phyloP scores from a whole-genome alignment of 306 rosid genomes.

The Quercus engelmannii region DNA sequence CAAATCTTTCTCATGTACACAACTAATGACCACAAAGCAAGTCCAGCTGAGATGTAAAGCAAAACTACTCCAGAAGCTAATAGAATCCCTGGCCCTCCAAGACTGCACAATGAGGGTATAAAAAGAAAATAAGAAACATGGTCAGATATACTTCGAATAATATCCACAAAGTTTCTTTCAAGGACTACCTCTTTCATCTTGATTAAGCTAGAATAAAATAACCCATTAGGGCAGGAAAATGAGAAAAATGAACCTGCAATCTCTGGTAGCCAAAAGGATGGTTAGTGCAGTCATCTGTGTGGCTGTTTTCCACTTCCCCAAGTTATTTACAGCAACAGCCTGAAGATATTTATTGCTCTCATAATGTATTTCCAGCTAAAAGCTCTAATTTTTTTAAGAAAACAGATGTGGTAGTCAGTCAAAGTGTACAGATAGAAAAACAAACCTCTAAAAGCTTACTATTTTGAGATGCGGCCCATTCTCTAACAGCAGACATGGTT shows the following conservation, averaged over 20 bases:
- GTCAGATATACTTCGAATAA: conserved; percentile 22
- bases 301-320: conserved; percentile 99
- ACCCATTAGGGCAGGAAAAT: background rate
- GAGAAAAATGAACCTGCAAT: conserved; percentile 56
- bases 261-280: conserved; percentile 85
- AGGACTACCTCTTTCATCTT: background rate
- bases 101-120: conserved; percentile 37
- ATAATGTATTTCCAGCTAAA: background rate
- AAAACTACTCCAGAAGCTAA: conserved; percentile 71
- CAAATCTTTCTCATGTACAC: conserved; percentile 86
- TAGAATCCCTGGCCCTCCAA: conserved; percentile 64
- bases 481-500: conserved; percentile 99
- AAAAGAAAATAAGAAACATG: background rate
- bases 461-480: conserved; percentile 99
- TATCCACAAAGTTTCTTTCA: background rate
- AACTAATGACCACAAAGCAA: conserved; percentile 86
- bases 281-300: conserved; percentile 90
- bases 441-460: conserved; percentile 86
- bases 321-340: conserved; percentile 99
- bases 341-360: conserved; percentile 19
- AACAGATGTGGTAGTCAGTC: conserved; percentile 9
- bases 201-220: conserved; percentile 9
- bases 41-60: conserved; percentile 95
- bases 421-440: conserved; percentile 18
- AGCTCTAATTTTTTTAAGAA: background rate